Evolutionary conservation across 2,329 filamentous ascomycete species (phyloP).

Genomic region (Pseudocercospora crystallina): DNA sequence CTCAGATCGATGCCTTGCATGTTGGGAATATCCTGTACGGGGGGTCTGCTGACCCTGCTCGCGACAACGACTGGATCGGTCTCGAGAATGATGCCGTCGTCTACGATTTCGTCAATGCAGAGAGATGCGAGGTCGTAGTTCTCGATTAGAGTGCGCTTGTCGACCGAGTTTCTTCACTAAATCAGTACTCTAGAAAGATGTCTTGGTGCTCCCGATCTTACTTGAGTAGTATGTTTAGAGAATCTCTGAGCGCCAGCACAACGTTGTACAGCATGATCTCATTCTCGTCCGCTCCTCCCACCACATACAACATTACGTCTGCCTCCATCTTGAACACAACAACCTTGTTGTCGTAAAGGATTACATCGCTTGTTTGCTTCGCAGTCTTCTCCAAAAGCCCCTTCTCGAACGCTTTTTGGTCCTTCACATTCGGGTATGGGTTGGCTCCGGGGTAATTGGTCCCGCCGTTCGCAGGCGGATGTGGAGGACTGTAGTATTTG

Average conservation of each 20-base stretch:
- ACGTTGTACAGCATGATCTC: slow-evolving; percentile 94
- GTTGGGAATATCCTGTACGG: slow-evolving; percentile 80
- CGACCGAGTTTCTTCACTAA: slow-evolving; percentile 75
- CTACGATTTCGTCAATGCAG: slow-evolving; percentile 90
- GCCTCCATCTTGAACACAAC: slow-evolving; percentile 98
- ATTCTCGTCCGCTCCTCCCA: slow-evolving; percentile 90
- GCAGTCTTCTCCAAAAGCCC: slow-evolving; percentile 92
- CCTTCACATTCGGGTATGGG: slow-evolving; percentile 84
- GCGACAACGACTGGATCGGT: slow-evolving; percentile 94
- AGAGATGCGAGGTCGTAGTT: slow-evolving; percentile 97
- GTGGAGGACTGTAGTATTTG: slow-evolving; percentile 83
- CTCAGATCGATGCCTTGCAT: slow-evolving; percentile 93
- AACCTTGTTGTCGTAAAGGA: slow-evolving; percentile 94
- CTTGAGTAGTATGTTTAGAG: slow-evolving; percentile 89
- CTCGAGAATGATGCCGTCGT: slow-evolving; percentile 95
- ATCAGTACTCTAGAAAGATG: neutral
- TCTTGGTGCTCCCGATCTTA: slow-evolving; percentile 44
- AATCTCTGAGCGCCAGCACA: slow-evolving; percentile 84
- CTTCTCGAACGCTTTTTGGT: slow-evolving; percentile 96
- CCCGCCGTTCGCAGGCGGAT: slow-evolving; percentile 53
- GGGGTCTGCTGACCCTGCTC: slow-evolving; percentile 87
- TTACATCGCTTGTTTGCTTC: slow-evolving; percentile 93
- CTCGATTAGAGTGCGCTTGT: slow-evolving; percentile 96
- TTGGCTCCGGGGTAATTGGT: slow-evolving; percentile 65
- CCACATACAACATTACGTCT: slow-evolving; percentile 94